Conservation (phyloP, 1,284 basidiomycete species). For the Cutaneotrichosporon cyanovorans region DNA sequence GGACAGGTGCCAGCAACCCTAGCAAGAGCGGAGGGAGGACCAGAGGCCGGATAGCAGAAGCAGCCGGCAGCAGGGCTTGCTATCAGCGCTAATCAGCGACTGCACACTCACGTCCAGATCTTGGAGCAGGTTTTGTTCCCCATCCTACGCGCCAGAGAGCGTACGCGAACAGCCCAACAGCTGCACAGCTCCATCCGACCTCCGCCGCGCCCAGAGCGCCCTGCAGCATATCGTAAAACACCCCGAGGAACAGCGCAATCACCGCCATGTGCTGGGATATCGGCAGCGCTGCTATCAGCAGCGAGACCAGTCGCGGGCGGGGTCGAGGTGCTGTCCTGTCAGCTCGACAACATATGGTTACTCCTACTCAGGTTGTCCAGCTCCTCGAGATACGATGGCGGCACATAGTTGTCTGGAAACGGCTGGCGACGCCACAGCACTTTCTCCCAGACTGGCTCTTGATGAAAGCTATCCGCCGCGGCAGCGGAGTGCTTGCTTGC, state of each 20-base stretch:
- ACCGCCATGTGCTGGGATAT: slow-evolving; percentile 77
- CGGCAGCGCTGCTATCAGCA: slow-evolving; percentile 65
- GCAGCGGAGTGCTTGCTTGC: too few relatives aligned
- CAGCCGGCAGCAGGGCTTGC: slow-evolving; percentile 50
- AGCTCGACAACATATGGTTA: too few relatives aligned
- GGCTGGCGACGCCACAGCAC: slow-evolving; percentile 74
- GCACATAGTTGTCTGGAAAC: slow-evolving; percentile 80
- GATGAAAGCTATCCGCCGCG: background rate
- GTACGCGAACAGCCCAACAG: slow-evolving; percentile 58
- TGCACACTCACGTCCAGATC: slow-evolving; percentile 7
- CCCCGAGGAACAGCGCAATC: slow-evolving; percentile 70
- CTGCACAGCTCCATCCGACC: slow-evolving; percentile 62
- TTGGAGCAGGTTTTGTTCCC: background rate
- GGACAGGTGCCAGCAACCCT: slow-evolving; percentile 80
- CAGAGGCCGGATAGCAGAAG: slow-evolving; percentile 44
- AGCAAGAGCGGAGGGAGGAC: slow-evolving; percentile 80
- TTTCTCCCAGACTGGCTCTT: slow-evolving; percentile 57
- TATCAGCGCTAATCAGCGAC: background rate
- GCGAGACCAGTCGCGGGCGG: slow-evolving; percentile 54
- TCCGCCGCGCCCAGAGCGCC: slow-evolving; percentile 59
- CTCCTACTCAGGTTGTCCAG: slow-evolving; percentile 72
- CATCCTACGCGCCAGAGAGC: slow-evolving; percentile 48
- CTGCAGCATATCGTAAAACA: slow-evolving; percentile 67
- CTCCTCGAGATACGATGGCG: slow-evolving; percentile 66
- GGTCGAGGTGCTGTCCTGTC: slow-evolving; percentile 25